Conservation (phyloP, 495 filamentous ascomycete species). For the Neurospora sp. region DNA sequence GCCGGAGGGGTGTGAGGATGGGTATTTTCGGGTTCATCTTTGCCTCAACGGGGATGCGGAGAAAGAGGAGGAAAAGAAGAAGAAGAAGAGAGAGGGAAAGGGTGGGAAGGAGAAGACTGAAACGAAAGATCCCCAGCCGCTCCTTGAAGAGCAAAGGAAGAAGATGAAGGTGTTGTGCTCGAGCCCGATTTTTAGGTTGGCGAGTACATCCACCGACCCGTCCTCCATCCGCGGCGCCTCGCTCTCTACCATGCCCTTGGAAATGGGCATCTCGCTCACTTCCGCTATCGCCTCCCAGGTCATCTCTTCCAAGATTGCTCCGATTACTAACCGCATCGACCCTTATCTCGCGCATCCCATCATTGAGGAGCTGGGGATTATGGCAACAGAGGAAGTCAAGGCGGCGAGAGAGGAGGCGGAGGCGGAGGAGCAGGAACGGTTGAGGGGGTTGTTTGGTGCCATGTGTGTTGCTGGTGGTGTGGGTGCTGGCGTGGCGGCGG, state of each 20-base stretch:
- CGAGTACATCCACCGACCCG: constrained; percentile 48
- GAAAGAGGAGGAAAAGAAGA: constrained; percentile 1
- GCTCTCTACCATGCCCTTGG: constrained; percentile 51
- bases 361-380: neutral
- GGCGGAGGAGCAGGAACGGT: neutral
- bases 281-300: constrained; percentile 39
- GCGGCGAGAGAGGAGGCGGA: neutral
- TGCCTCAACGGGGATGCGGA: constrained; percentile 38
- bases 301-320: constrained; percentile 19
- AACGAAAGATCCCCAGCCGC: fast-evolving
- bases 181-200: constrained; percentile 54
- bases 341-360: neutral
- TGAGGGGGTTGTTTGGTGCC: neutral
- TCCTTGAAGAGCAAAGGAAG: neutral
- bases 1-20: constrained; percentile 51
- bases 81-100: neutral
- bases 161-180: constrained; percentile 47
- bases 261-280: constrained; percentile 49
- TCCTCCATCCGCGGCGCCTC: constrained; percentile 51
- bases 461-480: neutral
- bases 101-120: neutral
- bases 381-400: neutral
- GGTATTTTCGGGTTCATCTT: constrained; percentile 56
- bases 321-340: constrained; percentile 19
- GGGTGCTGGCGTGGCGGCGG: neutral